A percentile compares a stretch with the other conserved stretches of the same genome.
phyloP scores from a whole-genome alignment of 2,329 filamentous ascomycete genomes.

The Alternaria infectoria region DNA sequence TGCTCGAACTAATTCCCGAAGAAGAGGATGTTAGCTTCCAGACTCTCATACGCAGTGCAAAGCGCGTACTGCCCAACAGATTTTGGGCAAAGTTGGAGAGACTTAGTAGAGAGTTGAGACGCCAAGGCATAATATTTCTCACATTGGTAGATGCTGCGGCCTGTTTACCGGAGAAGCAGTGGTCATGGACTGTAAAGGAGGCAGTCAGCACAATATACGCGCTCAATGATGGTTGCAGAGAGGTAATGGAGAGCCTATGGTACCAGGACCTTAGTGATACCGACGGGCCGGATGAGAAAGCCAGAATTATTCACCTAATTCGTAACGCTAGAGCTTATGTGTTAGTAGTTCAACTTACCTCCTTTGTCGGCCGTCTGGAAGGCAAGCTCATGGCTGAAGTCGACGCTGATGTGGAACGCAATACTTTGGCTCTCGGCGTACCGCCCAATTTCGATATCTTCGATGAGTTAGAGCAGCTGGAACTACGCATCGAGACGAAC shows the following conservation, averaged over 20 bases:
- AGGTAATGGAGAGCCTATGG: background rate
- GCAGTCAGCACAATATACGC: background rate
- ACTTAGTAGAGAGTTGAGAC: background rate
- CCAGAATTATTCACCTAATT: background rate
- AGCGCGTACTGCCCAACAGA: background rate
- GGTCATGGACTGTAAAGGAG: background rate
- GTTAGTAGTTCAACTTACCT: background rate
- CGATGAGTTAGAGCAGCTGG: background rate
- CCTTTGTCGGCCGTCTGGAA: background rate
- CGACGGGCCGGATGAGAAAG: background rate
- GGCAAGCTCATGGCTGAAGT: background rate
- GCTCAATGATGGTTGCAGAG: background rate
- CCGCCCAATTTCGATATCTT: background rate
- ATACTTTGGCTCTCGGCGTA: background rate
- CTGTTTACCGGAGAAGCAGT: background rate
- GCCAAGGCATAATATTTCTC: background rate
- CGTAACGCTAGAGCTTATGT: background rate
- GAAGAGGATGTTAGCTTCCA: background rate
- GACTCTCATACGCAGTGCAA: background rate
- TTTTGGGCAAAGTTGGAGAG: background rate
- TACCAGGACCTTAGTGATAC: background rate
- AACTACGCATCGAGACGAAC: background rate
- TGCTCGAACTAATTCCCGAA: background rate
- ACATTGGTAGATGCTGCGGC: background rate
- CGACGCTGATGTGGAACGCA: background rate